phyloP scores from a whole-genome alignment of 2,329 filamentous ascomycete genomes.

The Colletotrichum sp. region DNA sequence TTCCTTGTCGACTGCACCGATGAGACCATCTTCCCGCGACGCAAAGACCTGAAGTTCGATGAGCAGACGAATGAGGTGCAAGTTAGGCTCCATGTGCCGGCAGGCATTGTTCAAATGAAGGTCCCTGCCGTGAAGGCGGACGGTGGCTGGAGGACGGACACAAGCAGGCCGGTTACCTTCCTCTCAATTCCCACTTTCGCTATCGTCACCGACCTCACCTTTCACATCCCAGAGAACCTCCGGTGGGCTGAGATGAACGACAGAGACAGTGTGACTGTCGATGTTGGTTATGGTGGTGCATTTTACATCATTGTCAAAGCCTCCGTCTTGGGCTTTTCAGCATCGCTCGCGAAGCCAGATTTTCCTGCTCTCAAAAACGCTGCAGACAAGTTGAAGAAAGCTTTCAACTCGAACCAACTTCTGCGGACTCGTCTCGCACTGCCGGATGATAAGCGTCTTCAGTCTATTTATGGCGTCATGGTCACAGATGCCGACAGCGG shows the following conservation, averaged over 20 bases:
- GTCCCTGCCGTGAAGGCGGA: slow-evolving; percentile 37
- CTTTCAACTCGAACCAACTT: slow-evolving; percentile 21
- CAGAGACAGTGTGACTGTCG: slow-evolving; percentile 30
- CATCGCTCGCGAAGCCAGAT: slow-evolving; percentile 30
- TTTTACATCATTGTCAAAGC: slow-evolving; percentile 45
- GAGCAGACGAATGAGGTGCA: slow-evolving; percentile 24
- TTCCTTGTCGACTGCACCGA: slow-evolving; percentile 47
- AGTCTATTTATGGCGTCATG: slow-evolving; percentile 46
- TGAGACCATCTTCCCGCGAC: slow-evolving; percentile 39
- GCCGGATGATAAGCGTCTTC: slow-evolving; percentile 35
- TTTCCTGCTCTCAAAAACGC: slow-evolving; percentile 34
- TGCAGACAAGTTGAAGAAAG: slow-evolving; percentile 35
- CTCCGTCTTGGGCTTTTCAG: slow-evolving; percentile 41
- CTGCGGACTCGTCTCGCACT: slow-evolving; percentile 16
- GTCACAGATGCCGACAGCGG: slow-evolving; percentile 27
- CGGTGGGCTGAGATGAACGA: slow-evolving; percentile 42
- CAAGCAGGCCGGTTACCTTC: slow-evolving; percentile 41
- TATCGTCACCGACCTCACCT: slow-evolving; percentile 31
- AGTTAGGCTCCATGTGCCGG: slow-evolving; percentile 48
- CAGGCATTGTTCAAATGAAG: slow-evolving; percentile 43
- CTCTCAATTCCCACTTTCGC: slow-evolving; percentile 47
- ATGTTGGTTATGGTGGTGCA: slow-evolving; percentile 48
- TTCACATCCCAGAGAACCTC: slow-evolving; percentile 32
- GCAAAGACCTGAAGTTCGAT: slow-evolving; percentile 35
- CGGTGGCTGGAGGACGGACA: slow-evolving; percentile 36